phyloP scores from a whole-genome alignment of 106 monocot species.

The Iris macrosiphon region DNA sequence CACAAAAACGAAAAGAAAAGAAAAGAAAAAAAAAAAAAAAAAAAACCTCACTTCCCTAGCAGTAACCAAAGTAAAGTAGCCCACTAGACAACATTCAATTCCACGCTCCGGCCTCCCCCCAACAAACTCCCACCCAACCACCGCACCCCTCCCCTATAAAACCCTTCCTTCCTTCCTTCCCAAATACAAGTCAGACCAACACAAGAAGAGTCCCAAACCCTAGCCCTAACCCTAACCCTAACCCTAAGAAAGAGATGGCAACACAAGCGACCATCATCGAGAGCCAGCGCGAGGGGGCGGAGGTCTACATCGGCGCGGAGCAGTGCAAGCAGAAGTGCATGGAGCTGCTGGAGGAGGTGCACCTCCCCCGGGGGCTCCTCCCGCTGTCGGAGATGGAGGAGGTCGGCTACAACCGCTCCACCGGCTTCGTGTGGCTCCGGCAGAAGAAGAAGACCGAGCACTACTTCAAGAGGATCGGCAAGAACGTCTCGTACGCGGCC shows the following conservation, averaged over 20 bases:
- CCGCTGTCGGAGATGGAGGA: constrained; percentile 35
- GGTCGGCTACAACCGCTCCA: constrained; percentile 24
- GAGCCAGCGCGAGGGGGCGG: constrained; percentile 15
- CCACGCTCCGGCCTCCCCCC: too few species aligned
- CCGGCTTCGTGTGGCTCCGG: constrained; percentile 39
- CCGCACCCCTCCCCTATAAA: too few species aligned
- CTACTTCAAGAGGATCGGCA: constrained; percentile 36
- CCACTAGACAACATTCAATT: too few species aligned
- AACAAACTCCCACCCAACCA: too few species aligned
- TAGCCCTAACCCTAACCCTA: too few species aligned
- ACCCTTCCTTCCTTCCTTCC: too few species aligned
- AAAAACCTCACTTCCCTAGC: too few species aligned
- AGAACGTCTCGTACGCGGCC: constrained; percentile 23
- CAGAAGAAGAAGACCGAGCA: constrained; percentile 38
- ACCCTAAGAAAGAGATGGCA: background rate
- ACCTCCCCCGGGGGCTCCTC: constrained; percentile 37
- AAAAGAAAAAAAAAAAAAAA: too few species aligned
- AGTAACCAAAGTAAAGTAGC: too few species aligned
- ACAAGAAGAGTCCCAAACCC: too few species aligned
- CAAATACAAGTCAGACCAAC: too few species aligned
- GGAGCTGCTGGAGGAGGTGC: constrained; percentile 21
- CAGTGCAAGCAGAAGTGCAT: constrained; percentile 23
- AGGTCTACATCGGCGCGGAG: constrained; percentile 19
- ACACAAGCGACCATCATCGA: constrained; percentile 4
- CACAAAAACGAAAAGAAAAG: too few species aligned